phyloP scores from a whole-genome alignment of 805 yeast species.

The Candida nonsorbophila region DNA sequence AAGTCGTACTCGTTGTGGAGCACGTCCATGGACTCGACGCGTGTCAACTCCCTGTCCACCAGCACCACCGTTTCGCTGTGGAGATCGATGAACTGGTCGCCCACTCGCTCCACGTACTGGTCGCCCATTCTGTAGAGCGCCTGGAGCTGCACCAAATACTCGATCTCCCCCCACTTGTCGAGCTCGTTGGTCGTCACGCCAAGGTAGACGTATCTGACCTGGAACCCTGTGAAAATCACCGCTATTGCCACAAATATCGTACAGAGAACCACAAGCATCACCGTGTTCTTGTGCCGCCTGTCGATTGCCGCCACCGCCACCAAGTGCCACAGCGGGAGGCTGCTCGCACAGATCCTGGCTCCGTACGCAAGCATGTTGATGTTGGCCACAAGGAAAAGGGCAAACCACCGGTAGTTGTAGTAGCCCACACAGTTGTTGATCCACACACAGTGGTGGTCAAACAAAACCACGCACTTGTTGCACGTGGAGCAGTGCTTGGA shows the following conservation, averaged over 20 bases:
- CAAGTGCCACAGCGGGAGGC: constrained; percentile 12
- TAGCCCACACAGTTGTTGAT: constrained; percentile 72
- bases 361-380: constrained; percentile 37
- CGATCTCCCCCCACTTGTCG: constrained; percentile 65
- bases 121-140: constrained; percentile 19
- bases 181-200: constrained; percentile 78
- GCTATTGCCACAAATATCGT: constrained; percentile 31
- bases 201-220: constrained; percentile 45
- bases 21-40: background rate
- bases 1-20: constrained; percentile 37
- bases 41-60: background rate
- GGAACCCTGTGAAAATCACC: constrained; percentile 35
- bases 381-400: constrained; percentile 50
- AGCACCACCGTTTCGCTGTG: background rate
- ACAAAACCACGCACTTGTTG: constrained; percentile 40
- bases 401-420: constrained; percentile 58
- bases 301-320: constrained; percentile 17
- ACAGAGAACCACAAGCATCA: constrained; percentile 37
- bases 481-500: constrained; percentile 66
- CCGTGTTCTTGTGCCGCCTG: constrained; percentile 34
- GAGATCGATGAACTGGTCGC: constrained; percentile 6
- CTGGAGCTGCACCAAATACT: constrained; percentile 33
- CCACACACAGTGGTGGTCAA: constrained; percentile 64
- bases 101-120: constrained; percentile 17
- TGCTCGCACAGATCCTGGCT: constrained; percentile 23